A percentile compares a stretch with the other conserved stretches of the same genome.
Conservation (phyloP, 495 filamentous ascomycete genomes). For the Penicillium canescens region DNA sequence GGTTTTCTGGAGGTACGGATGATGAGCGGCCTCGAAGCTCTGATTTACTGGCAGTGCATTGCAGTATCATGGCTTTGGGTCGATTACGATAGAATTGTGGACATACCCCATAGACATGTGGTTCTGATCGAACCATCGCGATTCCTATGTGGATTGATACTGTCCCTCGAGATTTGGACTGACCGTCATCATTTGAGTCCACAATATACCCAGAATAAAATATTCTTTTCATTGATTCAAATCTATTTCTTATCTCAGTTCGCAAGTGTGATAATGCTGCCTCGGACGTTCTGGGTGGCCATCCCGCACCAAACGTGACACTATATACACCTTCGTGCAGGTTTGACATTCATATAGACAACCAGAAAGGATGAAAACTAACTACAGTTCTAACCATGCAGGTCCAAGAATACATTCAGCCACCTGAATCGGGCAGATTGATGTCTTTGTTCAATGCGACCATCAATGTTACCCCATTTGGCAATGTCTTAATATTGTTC, state of each 20-base stretch:
- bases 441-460: constrained; percentile 16
- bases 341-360: background rate
- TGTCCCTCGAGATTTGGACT: background rate
- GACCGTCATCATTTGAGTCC: constrained; percentile 1
- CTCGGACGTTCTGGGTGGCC: background rate
- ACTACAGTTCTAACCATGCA: too few species aligned
- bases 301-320: background rate
- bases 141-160: constrained; percentile 7
- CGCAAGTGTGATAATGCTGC: background rate
- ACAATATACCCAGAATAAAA: constrained; percentile 27
- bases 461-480: constrained; percentile 29
- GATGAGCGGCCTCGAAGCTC: background rate
- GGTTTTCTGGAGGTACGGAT: constrained; percentile 2
- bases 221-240: constrained; percentile 4
- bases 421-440: constrained; percentile 3
- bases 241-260: background rate
- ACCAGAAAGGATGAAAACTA: too few species aligned
- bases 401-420: background rate
- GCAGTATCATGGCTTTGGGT: background rate
- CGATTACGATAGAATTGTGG: background rate
- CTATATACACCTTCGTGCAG: background rate
- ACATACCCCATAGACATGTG: constrained; percentile 7
- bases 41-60: background rate
- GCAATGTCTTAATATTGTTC: constrained; percentile 14
- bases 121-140: constrained; percentile 5